Base-by-base conservation (phyloP, 768 basidiomycete species). In the Termitomyces sp. region DNA sequence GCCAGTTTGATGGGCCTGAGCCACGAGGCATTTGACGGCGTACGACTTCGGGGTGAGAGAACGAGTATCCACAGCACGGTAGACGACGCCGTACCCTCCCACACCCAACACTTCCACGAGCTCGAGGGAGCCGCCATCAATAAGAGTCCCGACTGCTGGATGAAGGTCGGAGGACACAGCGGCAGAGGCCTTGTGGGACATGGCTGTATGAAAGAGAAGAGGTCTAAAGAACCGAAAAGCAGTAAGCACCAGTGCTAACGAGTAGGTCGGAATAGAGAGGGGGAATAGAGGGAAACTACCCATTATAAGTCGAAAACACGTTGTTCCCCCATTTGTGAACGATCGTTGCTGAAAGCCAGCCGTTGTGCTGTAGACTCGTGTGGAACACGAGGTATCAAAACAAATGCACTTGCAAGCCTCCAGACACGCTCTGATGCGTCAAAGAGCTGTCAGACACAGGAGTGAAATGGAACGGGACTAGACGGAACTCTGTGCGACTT, bases 81-180 rank as follows among this genome's bases (percentile, higher is more conserved):
- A 97, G 18, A 98, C 96, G 65, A 95, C 88, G 56, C 96, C 97
- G 69, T 97, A 98, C 22, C 95, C 95, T 13, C 96, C 96, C 44
- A 90, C 84, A 34, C 97, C 96, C 48, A 98, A 83, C 60, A 95
- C 81, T 67, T 90, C 85, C 64, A 90, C 83, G 63, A 98, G 87
- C 73, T 95, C 84, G 59, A 98, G 84, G 51, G 84, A 76, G 65
- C 86, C 88, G 61, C 84, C 81, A 80, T 96, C 93, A 78, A 98
- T 91, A 70, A 85, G 74, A 63, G 89, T 88, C 48, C 95, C 95
- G 62, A 90, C 75, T 61, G 81, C 75, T 51, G 86, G 85, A 59
- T 80, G 79, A 62, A 85, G 86, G 67, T 89, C 86, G 66, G 88
- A 88, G 68, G 89, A 76, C 59, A 83, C 88, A 63, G 84, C 86